A percentile compares a stretch with the other conserved stretches of the same genome.
These are phyloP conservation scores for Arabis alpina DNA, from an alignment of 345 rosid genomes.

Conservation along the genomic window DNA sequence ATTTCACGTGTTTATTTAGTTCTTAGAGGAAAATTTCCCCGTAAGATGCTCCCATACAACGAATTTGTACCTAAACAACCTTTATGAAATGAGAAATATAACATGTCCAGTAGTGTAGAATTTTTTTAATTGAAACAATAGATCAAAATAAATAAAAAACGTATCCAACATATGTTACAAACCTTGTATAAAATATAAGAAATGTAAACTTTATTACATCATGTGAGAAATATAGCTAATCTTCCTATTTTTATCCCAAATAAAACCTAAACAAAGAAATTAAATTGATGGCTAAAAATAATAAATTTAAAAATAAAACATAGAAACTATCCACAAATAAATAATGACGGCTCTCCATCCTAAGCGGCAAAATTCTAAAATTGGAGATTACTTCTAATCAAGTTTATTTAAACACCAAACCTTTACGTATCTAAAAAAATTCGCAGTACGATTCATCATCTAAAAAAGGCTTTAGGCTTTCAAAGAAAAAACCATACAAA, in stretches of 20 bases:
- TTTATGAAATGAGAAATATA: neutral
- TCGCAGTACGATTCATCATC: constrained; percentile 37
- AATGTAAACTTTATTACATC: too few relatives aligned
- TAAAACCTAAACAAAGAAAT: constrained; percentile 31
- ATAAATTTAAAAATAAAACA: constrained; percentile 18
- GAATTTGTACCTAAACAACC: too few relatives aligned
- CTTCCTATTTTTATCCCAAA: constrained; percentile 33
- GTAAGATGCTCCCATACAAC: too few relatives aligned
- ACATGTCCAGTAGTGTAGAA: neutral
- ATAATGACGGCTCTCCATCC: constrained; percentile 39
- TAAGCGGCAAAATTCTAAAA: constrained; percentile 37
- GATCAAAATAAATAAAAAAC: neutral
- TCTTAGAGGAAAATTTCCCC: too few relatives aligned
- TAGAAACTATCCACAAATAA: constrained; percentile 35
- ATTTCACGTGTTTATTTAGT: too few relatives aligned
- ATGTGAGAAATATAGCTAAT: neutral
- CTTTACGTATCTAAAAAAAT: constrained; percentile 20
- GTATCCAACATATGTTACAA: neutral
- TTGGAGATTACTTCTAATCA: constrained; percentile 24
- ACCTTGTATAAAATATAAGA: neutral
- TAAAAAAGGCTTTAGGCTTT: constrained; percentile 38
- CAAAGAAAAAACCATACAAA: neutral
- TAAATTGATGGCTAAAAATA: constrained; percentile 28
- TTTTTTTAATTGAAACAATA: neutral
- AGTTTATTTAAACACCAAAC: constrained; percentile 39